Base-by-base conservation (phyloP, 768 basidiomycete genomes). In the Hygrocybe coccinea region DNA sequence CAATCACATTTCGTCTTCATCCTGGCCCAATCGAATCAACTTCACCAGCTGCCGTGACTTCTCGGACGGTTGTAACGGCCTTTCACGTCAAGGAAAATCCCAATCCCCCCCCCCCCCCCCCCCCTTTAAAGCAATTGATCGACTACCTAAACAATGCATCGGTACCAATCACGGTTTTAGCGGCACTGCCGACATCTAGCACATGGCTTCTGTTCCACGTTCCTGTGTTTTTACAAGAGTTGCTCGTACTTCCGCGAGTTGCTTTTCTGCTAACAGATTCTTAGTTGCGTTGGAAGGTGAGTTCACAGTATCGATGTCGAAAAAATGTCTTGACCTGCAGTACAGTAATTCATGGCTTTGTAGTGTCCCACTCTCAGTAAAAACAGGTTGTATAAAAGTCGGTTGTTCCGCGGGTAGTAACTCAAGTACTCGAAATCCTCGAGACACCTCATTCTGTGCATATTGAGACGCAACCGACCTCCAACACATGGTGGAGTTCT, bases 151-250 rank as follows among this genome's bases (percentile, higher is more conserved):
- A 48, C 17, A 48, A 48, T 8, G 47, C 21, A 22, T 22, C 47
- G n/a, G 47, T 48, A 24, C 17, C 47, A 48, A 48, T 48, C 47
- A 48, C 47, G 35, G 55, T 56, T 56, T 56, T 49, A 56, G 56
- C 56, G 25, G 56, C 52, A 33, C 50, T 46, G 56, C 50, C 49
- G 38, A 56, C 38, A 52, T 56, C 56, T 56, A 45, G 50, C 50
- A 56, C 56, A 52, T 56, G 52, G 56, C 56, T 56, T 56, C 50
- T 56, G 56, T 38, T 56, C 56, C 50, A 50, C 50, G 15, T 56
- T 50, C 56, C 56, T 52, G 25, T 56, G 49, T 44, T 56, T 56
- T 51, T 56, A 43, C 50, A 43, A 51, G 56, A 56, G 46, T 56
- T 50, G 37, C 56, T 56, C 50, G 50, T 43, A 43, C 56, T 56